These are phyloP conservation scores for Capsicum rhomboideum DNA, from an alignment of 257 asterid genomes.

Conservation along the genomic window DNA sequence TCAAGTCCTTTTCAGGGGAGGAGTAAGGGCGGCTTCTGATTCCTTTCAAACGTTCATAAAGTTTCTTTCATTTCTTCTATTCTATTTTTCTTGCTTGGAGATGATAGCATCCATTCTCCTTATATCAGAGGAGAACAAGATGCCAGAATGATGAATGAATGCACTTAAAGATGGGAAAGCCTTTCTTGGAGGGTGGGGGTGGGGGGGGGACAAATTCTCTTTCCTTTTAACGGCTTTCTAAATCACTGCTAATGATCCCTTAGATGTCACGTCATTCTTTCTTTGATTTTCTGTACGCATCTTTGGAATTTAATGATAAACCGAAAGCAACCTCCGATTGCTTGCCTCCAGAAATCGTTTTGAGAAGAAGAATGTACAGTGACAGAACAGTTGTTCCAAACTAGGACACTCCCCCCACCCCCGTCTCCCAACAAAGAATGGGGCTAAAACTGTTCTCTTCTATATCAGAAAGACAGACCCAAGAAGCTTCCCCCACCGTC, in stretches of 20 bases:
- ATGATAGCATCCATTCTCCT: neutral
- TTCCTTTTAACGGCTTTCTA: neutral
- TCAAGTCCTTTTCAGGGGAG: neutral
- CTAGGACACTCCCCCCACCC: neutral
- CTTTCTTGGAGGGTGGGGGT: neutral
- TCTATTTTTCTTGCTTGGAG: neutral
- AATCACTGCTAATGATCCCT: neutral
- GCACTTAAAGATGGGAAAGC: neutral
- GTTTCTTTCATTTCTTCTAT: neutral
- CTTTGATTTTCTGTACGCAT: neutral
- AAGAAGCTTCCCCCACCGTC: neutral
- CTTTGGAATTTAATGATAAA: neutral
- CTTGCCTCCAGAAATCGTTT: neutral
- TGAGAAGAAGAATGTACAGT: neutral
- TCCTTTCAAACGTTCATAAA: neutral
- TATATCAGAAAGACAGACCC: neutral
- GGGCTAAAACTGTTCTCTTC: neutral
- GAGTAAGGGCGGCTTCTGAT: neutral
- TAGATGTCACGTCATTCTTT: neutral
- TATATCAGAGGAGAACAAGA: neutral
- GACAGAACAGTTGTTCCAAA: neutral
- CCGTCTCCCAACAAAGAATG: neutral
- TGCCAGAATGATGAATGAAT: neutral
- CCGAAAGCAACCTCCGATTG: neutral
- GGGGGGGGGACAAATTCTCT: neutral